Evolutionary conservation across 768 basidiomycete species (phyloP).

Genomic region (Leucogyrophana mollusca): DNA sequence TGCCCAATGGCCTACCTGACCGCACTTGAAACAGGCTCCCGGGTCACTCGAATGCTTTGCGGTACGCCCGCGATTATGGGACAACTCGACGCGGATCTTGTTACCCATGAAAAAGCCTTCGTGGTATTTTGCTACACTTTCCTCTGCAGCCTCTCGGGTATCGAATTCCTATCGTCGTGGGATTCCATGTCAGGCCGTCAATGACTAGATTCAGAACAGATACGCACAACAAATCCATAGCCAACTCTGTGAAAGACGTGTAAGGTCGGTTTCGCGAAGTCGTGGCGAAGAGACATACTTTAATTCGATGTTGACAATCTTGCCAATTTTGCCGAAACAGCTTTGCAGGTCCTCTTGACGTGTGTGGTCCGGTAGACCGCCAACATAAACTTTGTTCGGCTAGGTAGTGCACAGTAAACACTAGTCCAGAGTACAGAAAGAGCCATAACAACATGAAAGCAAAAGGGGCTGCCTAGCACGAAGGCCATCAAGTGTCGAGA

Average conservation of each 20-base stretch:
- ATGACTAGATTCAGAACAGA: not conserved
- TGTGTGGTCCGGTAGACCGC: slow-evolving; percentile 85
- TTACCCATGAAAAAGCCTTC: slow-evolving; percentile 92
- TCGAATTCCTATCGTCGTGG: slow-evolving; percentile 70
- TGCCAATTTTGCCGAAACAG: slow-evolving; percentile 85
- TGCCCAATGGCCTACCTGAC: slow-evolving; percentile 86
- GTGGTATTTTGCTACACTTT: slow-evolving; percentile 84
- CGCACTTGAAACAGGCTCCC: slow-evolving; percentile 87
- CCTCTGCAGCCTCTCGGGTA: slow-evolving; percentile 74
- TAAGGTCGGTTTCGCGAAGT: slow-evolving; percentile 6
- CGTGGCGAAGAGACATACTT: no score
- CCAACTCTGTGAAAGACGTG: slow-evolving; percentile 54
- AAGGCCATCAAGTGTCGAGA: slow-evolving; percentile 36
- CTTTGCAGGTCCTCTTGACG: slow-evolving; percentile 81
- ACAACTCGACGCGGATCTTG: slow-evolving; percentile 85
- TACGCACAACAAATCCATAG: slow-evolving; percentile 86
- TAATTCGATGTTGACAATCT: slow-evolving; percentile 72
- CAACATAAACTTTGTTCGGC: slow-evolving; percentile 94
- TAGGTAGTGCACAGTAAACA: slow-evolving; percentile 74
- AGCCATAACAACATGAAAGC: slow-evolving; percentile 45
- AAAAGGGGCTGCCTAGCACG: slow-evolving; percentile 36
- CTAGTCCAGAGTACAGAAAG: slow-evolving; percentile 52
- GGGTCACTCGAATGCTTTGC: slow-evolving; percentile 84
- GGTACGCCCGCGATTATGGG: slow-evolving; percentile 79
- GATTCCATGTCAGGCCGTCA: slow-evolving; percentile 7